Evolutionary conservation across 2,329 filamentous ascomycete genomes (phyloP).

Genomic region (Botrytis aclada): DNA sequence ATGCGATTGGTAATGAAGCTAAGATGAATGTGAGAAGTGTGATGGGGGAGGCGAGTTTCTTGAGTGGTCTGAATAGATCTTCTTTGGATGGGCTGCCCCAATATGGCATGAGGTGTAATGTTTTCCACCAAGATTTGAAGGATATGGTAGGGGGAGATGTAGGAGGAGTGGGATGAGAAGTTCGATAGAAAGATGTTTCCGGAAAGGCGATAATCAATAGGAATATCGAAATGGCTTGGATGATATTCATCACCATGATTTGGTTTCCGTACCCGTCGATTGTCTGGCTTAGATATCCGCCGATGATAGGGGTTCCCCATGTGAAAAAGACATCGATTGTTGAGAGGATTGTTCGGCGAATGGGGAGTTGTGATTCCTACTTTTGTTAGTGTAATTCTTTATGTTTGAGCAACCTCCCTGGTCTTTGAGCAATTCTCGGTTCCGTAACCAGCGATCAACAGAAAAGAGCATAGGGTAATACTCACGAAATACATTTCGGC

Average conservation of each 20-base stretch:
- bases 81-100: conserved; percentile 21
- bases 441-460: neutral
- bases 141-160: conserved; percentile 18
- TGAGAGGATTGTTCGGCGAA: conserved; percentile 25
- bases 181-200: conserved; percentile 52
- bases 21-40: conserved; percentile 46
- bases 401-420: neutral
- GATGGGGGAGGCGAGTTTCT: conserved; percentile 50
- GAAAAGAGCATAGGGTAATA: neutral
- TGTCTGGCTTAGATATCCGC: conserved; percentile 47
- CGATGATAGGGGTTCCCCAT: conserved; percentile 54
- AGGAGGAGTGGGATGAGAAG: conserved; percentile 21
- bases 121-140: neutral
- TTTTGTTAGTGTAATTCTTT: neutral
- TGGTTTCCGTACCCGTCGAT: conserved; percentile 45
- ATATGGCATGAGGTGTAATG: conserved; percentile 23
- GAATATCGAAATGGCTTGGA: conserved; percentile 48
- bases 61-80: conserved; percentile 35
- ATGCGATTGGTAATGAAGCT: conserved; percentile 45
- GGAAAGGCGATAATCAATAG: conserved; percentile 49
- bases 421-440: neutral
- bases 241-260: conserved; percentile 50
- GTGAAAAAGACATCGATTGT: conserved; percentile 39
- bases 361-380: conserved; percentile 26
- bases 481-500: conserved; percentile 57